phyloP scores from a whole-genome alignment of 1,284 basidiomycete genomes.

The Ganoderma lingzhi region DNA sequence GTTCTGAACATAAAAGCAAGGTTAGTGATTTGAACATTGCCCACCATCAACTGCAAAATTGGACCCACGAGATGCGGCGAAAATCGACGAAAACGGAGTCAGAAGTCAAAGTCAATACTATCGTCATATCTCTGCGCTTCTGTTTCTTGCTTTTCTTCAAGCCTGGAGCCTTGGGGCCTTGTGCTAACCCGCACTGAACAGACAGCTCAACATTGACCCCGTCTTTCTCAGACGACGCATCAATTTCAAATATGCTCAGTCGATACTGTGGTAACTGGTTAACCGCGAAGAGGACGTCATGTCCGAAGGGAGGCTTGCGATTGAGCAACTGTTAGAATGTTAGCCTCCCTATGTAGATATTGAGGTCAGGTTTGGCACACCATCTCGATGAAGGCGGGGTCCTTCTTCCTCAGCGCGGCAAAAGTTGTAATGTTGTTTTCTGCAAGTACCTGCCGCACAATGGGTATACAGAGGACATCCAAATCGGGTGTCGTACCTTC shows the following conservation, averaged over 20 bases:
- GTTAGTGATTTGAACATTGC: not conserved
- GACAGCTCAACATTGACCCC: conserved; percentile 68
- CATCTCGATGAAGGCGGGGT: conserved; percentile 67
- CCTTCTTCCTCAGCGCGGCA: conserved; percentile 60
- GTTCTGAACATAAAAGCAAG: conserved; percentile 55
- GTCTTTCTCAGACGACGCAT: conserved; percentile 45
- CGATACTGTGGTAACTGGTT: conserved; percentile 71
- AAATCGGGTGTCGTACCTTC: conserved; percentile 50
- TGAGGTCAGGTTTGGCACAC: conserved; percentile 43
- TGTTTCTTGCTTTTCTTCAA: conserved; percentile 56
- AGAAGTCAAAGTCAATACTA: conserved; percentile 76
- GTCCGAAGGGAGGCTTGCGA: conserved; percentile 76
- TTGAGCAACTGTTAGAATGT: conserved; percentile 66
- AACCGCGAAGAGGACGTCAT: conserved; percentile 67
- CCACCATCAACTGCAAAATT: conserved; percentile 8
- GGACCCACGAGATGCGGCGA: conserved; percentile 72
- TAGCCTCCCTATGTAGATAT: not conserved
- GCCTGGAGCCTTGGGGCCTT: conserved; percentile 38
- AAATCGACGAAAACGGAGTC: conserved; percentile 79
- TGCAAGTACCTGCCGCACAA: conserved; percentile 64
- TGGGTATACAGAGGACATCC: not conserved
- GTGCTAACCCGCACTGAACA: conserved; percentile 62
- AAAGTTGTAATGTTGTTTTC: conserved; percentile 75
- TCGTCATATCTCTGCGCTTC: conserved; percentile 64
- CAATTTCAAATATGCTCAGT: conserved; percentile 57